Conservation (phyloP, 2,329 filamentous ascomycete species). For the Neopestalotiopsis rosae region DNA sequence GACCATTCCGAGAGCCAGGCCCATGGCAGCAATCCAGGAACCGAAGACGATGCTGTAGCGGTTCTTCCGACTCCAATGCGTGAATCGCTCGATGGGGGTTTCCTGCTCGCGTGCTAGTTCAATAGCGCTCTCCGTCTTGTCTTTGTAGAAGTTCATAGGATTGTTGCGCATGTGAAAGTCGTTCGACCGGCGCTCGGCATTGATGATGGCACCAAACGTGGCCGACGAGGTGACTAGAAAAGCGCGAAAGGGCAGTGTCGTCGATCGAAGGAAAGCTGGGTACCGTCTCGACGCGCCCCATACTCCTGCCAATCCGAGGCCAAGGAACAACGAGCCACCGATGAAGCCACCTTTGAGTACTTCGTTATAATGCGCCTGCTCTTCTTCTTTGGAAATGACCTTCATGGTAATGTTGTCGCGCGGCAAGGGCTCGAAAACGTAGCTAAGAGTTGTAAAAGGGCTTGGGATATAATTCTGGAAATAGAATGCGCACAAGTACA, state of each 20-base stretch:
- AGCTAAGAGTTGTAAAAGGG: background rate
- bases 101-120: conserved; percentile 63
- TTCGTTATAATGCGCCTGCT: conserved; percentile 79
- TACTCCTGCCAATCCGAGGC: conserved; percentile 71
- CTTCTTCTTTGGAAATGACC: conserved; percentile 93
- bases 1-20: conserved; percentile 74
- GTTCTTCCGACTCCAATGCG: conserved; percentile 78
- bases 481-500: background rate
- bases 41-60: conserved; percentile 85
- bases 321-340: conserved; percentile 74
- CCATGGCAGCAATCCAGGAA: conserved; percentile 84
- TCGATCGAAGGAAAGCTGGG: conserved; percentile 78
- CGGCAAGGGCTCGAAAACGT: background rate
- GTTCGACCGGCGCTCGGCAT: conserved; percentile 74
- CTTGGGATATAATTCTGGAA: background rate
- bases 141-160: conserved; percentile 69
- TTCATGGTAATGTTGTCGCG: conserved; percentile 71
- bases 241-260: conserved; percentile 79
- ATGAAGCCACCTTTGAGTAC: conserved; percentile 81
- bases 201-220: conserved; percentile 88
- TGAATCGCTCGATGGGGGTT: conserved; percentile 61
- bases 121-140: conserved; percentile 62
- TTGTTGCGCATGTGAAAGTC: conserved; percentile 74
- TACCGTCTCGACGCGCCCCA: conserved; percentile 73
- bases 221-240: conserved; percentile 85